Base-by-base conservation (phyloP, 2,329 filamentous ascomycete genomes). In the Claviceps africana region DNA sequence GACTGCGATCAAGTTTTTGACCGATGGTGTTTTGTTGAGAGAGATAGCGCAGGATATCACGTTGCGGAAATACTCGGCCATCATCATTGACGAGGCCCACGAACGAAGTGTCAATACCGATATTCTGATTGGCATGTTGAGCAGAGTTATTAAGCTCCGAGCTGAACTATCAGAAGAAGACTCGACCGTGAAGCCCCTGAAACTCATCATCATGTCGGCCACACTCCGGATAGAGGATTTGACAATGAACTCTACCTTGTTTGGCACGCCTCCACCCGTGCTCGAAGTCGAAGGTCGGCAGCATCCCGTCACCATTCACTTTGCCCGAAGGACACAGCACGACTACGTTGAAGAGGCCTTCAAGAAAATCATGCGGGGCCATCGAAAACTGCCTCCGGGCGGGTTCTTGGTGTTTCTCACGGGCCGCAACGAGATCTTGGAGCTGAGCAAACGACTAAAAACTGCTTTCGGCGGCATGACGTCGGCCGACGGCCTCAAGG, bases 1-100 rank as follows among this genome's bases (percentile, higher is more conserved):
- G 50, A 98, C 93, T 0, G 86, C 88, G 6, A 81, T 98, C 65
- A 98, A 98, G 66, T 98, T 97, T 70, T 96, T 98, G 90, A 98
- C 93, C 0, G 93, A 98, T 67, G 93, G 93, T 76, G 89, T 98
- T 30, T 73, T 98, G 54, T 77, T 98, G 10, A 83, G 93, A 53
- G 93, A 98, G 67, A 85, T 96, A 51, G 83, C 87, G 0, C 83
- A 93, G 57, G 93, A 98, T 64, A 88, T 97, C 62, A 77, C 88
- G 0, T 70, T 98, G 45, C 81, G 78, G 48, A 94, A 94, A 60
- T 98, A 98, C 67, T 96, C 91, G 0, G 86, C 86, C 15, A 86
- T 98, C 50, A 80, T 98, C 48, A 91, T 98, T 55, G 93, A 98
- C 61, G 93, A 98, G 68, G 93, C 93, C 1, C 93, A 98, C 71